Percentiles rank a stretch among this genome's conserved stretches.
Conservation (phyloP, 2,329 filamentous ascomycete genomes). For the Aspergillus amoenus region DNA sequence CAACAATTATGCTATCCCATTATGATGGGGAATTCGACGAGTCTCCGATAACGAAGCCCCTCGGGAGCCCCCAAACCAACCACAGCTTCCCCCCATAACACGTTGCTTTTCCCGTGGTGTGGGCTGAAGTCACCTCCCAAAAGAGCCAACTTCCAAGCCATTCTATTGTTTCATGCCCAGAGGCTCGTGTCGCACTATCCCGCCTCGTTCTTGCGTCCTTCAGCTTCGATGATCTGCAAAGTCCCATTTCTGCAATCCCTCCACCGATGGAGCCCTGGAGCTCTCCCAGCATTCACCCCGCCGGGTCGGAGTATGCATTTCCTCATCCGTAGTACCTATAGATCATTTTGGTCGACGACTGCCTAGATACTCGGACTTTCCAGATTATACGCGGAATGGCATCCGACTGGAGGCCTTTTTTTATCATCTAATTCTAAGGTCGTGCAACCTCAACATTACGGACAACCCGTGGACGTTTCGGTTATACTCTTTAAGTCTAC, state of each 20-base stretch:
- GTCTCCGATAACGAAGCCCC: conserved; percentile 11
- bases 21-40: neutral
- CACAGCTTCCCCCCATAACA: conserved; percentile 26
- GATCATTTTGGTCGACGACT: neutral
- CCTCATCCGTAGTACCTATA: too few relatives aligned
- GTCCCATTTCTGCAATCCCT: neutral
- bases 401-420: conserved; percentile 10
- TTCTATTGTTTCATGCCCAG: conserved; percentile 3
- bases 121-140: conserved; percentile 5
- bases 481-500: neutral
- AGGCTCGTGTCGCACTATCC: conserved; percentile 8
- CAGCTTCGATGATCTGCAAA: conserved; percentile 7
- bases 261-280: neutral
- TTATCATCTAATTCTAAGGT: conserved; percentile 6
- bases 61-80: conserved; percentile 26
- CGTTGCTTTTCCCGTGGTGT: conserved; percentile 23
- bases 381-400: conserved; percentile 4
- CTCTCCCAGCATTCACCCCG: neutral
- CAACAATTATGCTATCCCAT: conserved; percentile 7
- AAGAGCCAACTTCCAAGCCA: conserved; percentile 6
- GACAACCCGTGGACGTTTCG: neutral
- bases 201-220: neutral
- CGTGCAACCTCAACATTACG: neutral
- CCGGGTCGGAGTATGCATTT: neutral
- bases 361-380: neutral